Evolutionary conservation across 1,284 basidiomycete species (phyloP), one percentile per base, ranked within the genome.

Genomic region (Takashimella koratensis): DNA sequence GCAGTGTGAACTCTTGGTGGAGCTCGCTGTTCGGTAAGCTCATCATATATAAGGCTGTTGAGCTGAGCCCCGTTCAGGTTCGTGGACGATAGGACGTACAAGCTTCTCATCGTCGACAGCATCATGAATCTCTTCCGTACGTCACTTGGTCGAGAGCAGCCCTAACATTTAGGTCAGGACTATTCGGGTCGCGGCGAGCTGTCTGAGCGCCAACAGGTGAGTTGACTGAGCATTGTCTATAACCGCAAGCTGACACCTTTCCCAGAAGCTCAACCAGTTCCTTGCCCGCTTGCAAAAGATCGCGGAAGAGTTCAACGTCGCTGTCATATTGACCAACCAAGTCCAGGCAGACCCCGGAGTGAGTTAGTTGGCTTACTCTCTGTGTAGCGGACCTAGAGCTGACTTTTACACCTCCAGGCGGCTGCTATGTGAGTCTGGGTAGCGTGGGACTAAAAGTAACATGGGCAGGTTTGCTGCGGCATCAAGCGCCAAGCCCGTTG

Each of bases 71-170:
- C n/a, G 4, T 20, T 2, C 51, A 76, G 75, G 40, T 77, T 77
- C 51, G 70, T 73, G 25, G 74, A 77, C 45, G 76, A 78, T 54
- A 57, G 75, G 6, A 68, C 66, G 3, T 77, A 73, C 67, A 74
- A 73, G 62, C 64, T 78, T 1, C 58, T 78, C 51, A 71, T 78
- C 42, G 74, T 96, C 58, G 84, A 97, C 71, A 92, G 88, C 60
- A 93, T 96, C 62, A 94, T 97, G 88, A 93, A 93, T 25, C 80
- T 95, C 8, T 96, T 96, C 76, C 84, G 92, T 69, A 48, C 51
- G 72, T 60, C n/a, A 0, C 4, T 10, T 2, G 21, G 11, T 20
- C 30, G n/a, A 11, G 24, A 22, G 46, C 57, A 59, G 39, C 60
- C 45, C 10, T 43, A 23, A 39, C 22, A 8, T 42, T 2, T 43